Percentiles rank a stretch among this genome's conserved stretches.
Evolutionary conservation across 176 grass and related monocot genomes (phyloP).

Genomic region (Aegilops umbellulata): DNA sequence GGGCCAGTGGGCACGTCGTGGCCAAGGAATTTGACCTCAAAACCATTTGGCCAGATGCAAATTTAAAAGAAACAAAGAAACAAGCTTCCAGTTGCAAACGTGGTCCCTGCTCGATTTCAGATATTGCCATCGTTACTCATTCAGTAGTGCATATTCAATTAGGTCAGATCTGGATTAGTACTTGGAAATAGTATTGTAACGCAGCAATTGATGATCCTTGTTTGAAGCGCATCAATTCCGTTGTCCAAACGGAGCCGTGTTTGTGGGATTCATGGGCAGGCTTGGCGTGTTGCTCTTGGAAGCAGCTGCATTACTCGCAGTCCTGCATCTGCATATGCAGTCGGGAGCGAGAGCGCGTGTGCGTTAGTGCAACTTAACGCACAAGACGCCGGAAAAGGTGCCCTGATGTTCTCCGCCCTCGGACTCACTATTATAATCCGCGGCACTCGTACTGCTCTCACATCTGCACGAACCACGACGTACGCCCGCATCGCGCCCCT

Average conservation of each 20-base stretch:
- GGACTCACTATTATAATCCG: background rate
- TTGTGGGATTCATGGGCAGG: constrained; percentile 33
- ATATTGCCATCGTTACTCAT: background rate
- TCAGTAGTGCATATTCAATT: too few species aligned
- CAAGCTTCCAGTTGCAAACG: background rate
- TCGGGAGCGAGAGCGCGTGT: background rate
- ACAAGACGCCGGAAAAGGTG: constrained; percentile 52
- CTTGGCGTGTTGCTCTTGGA: constrained; percentile 45
- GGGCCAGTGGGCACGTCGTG: background rate
- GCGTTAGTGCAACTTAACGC: constrained; percentile 30
- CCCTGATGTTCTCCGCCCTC: constrained; percentile 32
- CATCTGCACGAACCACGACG: background rate
- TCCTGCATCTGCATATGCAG: background rate
- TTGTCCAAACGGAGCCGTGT: constrained; percentile 37
- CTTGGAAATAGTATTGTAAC: background rate
- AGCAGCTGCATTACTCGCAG: background rate
- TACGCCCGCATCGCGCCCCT: background rate
- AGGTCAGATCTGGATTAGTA: background rate
- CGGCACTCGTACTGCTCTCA: background rate
- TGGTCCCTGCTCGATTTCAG: background rate
- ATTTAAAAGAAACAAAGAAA: background rate
- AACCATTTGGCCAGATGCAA: background rate
- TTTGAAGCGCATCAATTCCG: constrained; percentile 30
- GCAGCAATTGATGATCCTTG: constrained; percentile 12
- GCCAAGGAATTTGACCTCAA: constrained; percentile 26